Conservation (phyloP, 371 early-diverging fungal species). For the Saksenaea vasiformis region DNA sequence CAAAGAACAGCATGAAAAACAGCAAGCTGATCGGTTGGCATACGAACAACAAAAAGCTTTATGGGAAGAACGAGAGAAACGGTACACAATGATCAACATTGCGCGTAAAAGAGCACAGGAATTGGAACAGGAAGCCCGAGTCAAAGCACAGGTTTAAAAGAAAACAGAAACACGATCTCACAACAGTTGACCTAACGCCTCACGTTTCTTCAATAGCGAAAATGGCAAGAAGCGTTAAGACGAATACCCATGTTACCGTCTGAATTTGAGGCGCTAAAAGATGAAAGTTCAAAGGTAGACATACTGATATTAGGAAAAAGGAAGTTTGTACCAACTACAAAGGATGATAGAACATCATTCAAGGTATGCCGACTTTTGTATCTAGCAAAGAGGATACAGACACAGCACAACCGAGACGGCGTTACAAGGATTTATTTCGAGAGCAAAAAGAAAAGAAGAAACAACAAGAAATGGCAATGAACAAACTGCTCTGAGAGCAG, state of each 20-base stretch:
- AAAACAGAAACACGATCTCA: background rate
- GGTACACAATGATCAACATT: slow-evolving; percentile 14
- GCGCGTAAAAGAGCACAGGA: slow-evolving; percentile 15
- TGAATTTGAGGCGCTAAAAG: background rate
- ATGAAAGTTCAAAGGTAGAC: background rate
- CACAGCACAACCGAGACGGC: background rate
- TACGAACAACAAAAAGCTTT: slow-evolving; percentile 16
- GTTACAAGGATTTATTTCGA: background rate
- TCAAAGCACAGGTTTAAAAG: slow-evolving; percentile 14
- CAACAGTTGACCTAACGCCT: background rate
- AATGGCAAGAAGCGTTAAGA: slow-evolving; percentile 18
- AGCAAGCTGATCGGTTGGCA: slow-evolving; percentile 2
- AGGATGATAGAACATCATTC: background rate
- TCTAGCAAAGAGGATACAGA: background rate
- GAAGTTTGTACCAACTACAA: background rate
- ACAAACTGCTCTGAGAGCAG: background rate
- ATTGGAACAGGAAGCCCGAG: slow-evolving; percentile 11
- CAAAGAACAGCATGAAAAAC: background rate
- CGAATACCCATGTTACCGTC: slow-evolving; percentile 18
- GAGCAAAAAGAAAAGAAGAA: background rate
- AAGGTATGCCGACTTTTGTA: slow-evolving; percentile 11
- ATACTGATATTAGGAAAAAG: background rate
- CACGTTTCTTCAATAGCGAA: background rate
- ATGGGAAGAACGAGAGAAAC: slow-evolving; percentile 21
- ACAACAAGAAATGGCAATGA: slow-evolving; percentile 3